These are phyloP conservation scores for Entomortierella parvispora DNA, from an alignment of 192 early-diverging fungal genomes.

Conservation along the genomic window DNA sequence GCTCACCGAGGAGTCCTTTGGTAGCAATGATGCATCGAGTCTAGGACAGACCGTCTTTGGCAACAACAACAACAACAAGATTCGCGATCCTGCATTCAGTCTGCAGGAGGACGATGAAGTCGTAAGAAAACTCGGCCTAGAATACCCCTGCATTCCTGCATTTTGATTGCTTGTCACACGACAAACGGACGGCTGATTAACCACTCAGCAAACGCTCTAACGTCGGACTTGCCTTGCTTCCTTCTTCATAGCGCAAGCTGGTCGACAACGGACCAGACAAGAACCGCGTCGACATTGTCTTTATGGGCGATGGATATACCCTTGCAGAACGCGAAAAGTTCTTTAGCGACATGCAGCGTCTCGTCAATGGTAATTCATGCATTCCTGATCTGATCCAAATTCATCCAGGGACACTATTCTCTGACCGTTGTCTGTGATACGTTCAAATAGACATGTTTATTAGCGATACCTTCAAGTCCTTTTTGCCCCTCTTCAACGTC, in stretches of 20 bases:
- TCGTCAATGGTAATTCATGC: constrained; percentile 41
- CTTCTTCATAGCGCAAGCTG: constrained; percentile 48
- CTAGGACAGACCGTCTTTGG: neutral
- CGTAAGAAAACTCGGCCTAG: constrained; percentile 17
- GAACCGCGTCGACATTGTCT: constrained; percentile 70
- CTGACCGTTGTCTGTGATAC: too few relatives aligned
- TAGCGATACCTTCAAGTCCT: constrained; percentile 61
- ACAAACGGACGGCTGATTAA: neutral
- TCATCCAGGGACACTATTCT: too few relatives aligned
- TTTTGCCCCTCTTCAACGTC: constrained; percentile 67
- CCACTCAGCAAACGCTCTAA: neutral
- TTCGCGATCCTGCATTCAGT: neutral
- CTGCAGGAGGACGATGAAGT: constrained; percentile 34
- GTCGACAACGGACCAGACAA: constrained; percentile 59
- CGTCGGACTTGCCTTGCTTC: neutral
- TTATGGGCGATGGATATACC: constrained; percentile 75
- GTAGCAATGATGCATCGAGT: neutral
- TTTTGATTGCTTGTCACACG: neutral
- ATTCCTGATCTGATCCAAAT: neutral
- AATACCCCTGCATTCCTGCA: neutral
- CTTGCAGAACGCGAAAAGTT: constrained; percentile 57
- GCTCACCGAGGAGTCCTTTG: constrained; percentile 2
- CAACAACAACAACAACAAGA: neutral
- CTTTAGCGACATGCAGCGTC: constrained; percentile 63
- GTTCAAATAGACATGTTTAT: constrained; percentile 61